Evolutionary conservation across 257 asterid species (phyloP).

Genomic region (Plantago major): DNA sequence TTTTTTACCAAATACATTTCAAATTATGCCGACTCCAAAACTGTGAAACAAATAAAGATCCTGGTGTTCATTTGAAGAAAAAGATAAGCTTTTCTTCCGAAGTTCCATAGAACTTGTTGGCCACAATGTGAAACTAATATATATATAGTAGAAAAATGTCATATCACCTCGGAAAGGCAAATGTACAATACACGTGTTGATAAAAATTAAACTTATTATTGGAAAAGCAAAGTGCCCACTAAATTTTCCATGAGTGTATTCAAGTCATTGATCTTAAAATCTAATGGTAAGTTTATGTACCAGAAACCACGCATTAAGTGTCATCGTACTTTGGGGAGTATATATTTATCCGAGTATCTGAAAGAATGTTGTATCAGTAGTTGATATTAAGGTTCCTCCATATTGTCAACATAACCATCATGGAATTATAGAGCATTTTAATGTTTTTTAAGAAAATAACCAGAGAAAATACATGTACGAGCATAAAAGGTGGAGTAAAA

Average conservation of each 20-base stretch:
- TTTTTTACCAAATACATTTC: slow-evolving; percentile 5
- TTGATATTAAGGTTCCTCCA: no score
- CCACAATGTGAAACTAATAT: slow-evolving; percentile 16
- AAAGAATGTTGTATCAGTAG: no score
- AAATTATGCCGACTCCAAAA: slow-evolving; percentile 7
- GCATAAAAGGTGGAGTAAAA: not conserved
- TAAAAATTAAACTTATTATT: no score
- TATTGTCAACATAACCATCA: not conserved
- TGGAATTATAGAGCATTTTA: not conserved
- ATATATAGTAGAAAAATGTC: slow-evolving; percentile 10
- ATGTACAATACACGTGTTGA: no score
- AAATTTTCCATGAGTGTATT: no score
- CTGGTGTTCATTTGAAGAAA: not conserved
- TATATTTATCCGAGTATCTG: no score
- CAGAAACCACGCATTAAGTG: no score
- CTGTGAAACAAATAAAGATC: slow-evolving; percentile 7
- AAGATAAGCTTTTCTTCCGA: slow-evolving; percentile 1
- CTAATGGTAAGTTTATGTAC: no score
- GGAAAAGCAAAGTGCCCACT: no score
- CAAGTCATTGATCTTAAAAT: no score
- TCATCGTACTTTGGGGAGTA: no score
- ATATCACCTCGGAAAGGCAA: not conserved
- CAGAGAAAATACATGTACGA: slow-evolving; percentile 10
- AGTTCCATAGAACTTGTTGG: slow-evolving; percentile 3
- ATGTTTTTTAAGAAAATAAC: slow-evolving; percentile 9